phyloP scores from a whole-genome alignment of 1,284 basidiomycete species.

The Peniophora sp. region DNA sequence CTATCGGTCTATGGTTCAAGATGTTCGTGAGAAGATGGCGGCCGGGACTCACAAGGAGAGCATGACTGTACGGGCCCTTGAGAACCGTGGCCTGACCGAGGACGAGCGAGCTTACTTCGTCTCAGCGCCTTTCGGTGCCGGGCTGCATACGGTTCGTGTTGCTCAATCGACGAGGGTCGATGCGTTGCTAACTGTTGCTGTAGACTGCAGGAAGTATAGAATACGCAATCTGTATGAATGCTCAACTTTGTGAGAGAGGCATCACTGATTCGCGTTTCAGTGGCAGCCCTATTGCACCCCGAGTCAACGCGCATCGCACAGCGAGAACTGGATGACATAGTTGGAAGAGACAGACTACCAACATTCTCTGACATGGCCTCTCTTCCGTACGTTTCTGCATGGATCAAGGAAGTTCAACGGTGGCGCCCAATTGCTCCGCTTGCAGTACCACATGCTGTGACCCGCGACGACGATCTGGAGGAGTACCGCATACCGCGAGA shows the following conservation, averaged over 20 bases:
- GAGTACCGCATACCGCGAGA: slow-evolving; percentile 2
- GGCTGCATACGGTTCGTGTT: background rate
- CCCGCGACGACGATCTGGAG: background rate
- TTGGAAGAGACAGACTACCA: background rate
- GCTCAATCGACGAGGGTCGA: too few species aligned
- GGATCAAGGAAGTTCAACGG: slow-evolving; percentile 1
- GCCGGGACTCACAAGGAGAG: slow-evolving; percentile 1
- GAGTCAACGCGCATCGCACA: background rate
- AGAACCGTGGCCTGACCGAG: background rate
- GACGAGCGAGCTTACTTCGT: background rate
- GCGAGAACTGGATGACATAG: background rate
- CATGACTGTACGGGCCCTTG: background rate
- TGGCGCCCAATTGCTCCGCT: background rate
- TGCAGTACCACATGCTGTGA: background rate
- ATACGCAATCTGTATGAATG: background rate
- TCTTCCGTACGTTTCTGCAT: background rate
- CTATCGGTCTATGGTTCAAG: background rate
- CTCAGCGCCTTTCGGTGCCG: background rate
- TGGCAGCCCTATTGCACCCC: background rate
- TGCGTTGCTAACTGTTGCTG: too few species aligned
- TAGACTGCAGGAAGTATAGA: background rate
- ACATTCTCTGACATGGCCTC: background rate
- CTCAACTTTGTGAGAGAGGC: too few species aligned
- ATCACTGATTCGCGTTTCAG: too few species aligned
- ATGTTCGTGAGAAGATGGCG: background rate